A percentile compares a stretch with the other conserved stretches of the same genome.
Conservation (phyloP, 176 grass and related monocot species). For the Oropetium thomaeum region DNA sequence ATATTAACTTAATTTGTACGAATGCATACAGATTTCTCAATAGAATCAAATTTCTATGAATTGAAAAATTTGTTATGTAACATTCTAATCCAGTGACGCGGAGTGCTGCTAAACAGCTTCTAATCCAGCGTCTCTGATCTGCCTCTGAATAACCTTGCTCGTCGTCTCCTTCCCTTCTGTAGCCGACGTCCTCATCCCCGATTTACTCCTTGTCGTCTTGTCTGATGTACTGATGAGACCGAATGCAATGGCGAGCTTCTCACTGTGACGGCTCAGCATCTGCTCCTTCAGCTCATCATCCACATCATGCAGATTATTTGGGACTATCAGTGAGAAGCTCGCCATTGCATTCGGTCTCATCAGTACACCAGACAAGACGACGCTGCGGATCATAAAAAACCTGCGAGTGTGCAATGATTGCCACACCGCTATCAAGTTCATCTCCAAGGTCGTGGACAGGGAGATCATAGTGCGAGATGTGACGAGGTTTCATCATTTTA, state of each 20-base stretch:
- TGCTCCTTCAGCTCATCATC: conserved; percentile 74
- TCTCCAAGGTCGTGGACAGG: conserved; percentile 58
- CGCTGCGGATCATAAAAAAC: conserved; percentile 70
- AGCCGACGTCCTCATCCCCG: too few relatives aligned
- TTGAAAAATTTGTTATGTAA: too few relatives aligned
- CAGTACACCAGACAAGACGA: conserved; percentile 54
- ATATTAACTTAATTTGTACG: too few relatives aligned
- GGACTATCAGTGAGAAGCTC: conserved; percentile 89
- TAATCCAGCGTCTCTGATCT: too few relatives aligned
- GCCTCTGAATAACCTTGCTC: too few relatives aligned
- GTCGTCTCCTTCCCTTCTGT: too few relatives aligned
- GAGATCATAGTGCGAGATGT: conserved; percentile 77
- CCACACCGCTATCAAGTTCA: conserved; percentile 60
- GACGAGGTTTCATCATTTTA: conserved; percentile 76
- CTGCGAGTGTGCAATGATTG: conserved; percentile 74
- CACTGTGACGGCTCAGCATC: conserved; percentile 68
- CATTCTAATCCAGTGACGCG: too few relatives aligned
- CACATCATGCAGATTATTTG: conserved; percentile 69
- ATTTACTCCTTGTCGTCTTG: conserved; percentile 39
- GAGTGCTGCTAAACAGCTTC: too few relatives aligned
- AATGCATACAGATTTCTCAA: too few relatives aligned
- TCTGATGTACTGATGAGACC: conserved; percentile 63
- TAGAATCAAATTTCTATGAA: too few relatives aligned
- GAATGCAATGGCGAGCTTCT: conserved; percentile 80
- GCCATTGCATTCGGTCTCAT: conserved; percentile 71